phyloP scores from a whole-genome alignment of 108 stramenopile genomes.

The Pseudonitzschia multistriata region DNA sequence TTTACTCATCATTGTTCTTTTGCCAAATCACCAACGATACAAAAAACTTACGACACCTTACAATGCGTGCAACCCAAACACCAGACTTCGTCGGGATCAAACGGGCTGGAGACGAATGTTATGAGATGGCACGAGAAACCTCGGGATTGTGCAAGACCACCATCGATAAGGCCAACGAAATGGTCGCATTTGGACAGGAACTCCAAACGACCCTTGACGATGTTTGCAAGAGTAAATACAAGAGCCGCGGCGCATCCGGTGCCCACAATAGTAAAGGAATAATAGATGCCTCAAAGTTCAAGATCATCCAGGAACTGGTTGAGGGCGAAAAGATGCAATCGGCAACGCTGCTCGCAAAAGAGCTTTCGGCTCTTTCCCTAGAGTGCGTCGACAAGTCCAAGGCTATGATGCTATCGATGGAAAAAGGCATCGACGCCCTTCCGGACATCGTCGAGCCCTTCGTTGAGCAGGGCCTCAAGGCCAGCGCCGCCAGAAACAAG shows the following conservation, averaged over 20 bases:
- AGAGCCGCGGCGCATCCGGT: background rate
- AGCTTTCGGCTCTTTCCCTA: background rate
- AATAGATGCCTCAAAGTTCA: background rate
- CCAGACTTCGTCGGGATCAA: conserved; percentile 2
- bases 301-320: background rate
- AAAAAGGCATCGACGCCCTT: conserved; percentile 1
- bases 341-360: background rate
- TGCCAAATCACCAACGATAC: too few relatives aligned
- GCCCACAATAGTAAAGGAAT: background rate
- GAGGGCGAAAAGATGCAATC: background rate
- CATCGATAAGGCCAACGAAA: conserved; percentile 5
- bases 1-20: too few relatives aligned
- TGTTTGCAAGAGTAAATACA: background rate
- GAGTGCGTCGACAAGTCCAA: background rate
- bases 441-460: conserved; percentile 4
- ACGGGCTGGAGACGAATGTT: conserved; percentile 2
- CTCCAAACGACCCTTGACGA: conserved; percentile 5
- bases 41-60: background rate
- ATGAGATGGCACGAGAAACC: conserved; percentile 1
- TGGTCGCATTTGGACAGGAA: conserved; percentile 9
- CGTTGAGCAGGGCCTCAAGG: background rate
- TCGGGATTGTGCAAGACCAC: background rate
- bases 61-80: background rate
- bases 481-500: background rate
- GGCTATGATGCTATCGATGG: conserved; percentile 3